phyloP scores from a whole-genome alignment of 768 basidiomycete genomes.

The Amanita polypyramis region DNA sequence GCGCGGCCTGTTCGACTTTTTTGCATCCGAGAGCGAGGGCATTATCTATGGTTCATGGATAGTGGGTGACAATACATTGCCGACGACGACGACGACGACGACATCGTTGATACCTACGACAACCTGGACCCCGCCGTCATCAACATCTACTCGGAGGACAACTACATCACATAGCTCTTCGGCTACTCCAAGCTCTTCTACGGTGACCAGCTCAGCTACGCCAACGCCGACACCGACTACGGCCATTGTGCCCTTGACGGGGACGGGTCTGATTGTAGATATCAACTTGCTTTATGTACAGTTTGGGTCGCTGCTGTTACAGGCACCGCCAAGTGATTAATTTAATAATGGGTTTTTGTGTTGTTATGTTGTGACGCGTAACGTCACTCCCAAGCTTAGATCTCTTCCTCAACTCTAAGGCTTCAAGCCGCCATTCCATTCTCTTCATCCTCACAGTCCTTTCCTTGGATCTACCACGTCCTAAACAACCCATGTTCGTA shows the following conservation, averaged over 20 bases:
- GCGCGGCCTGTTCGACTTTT: constrained; percentile 45
- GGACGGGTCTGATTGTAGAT: not conserved
- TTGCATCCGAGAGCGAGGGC: constrained; percentile 33
- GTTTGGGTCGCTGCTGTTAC: not conserved
- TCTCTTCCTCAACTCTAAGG: not conserved
- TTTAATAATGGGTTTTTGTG: not conserved
- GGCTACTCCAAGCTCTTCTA: not conserved
- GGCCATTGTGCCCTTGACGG: not conserved
- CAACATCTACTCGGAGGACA: not conserved
- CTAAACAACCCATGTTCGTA: constrained; percentile 11
- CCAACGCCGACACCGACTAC: too few species aligned
- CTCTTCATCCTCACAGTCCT: not conserved
- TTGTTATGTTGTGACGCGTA: not conserved
- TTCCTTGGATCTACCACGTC: constrained; percentile 3
- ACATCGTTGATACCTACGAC: constrained; percentile 11
- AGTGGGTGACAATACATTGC: constrained; percentile 20
- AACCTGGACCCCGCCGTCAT: constrained; percentile 7
- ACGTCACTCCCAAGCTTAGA: not conserved
- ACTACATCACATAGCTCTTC: not conserved
- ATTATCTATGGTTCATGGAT: constrained; percentile 48
- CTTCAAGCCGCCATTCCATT: not conserved
- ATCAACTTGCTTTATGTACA: constrained; percentile 1
- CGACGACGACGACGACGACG: constrained; percentile 11
- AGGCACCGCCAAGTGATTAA: not conserved
- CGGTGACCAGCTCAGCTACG: not conserved